Evolutionary conservation across 2,329 filamentous ascomycete species (phyloP), one percentile per base, ranked within the genome.

Genomic region (Neopestalotiopsis sp.): DNA sequence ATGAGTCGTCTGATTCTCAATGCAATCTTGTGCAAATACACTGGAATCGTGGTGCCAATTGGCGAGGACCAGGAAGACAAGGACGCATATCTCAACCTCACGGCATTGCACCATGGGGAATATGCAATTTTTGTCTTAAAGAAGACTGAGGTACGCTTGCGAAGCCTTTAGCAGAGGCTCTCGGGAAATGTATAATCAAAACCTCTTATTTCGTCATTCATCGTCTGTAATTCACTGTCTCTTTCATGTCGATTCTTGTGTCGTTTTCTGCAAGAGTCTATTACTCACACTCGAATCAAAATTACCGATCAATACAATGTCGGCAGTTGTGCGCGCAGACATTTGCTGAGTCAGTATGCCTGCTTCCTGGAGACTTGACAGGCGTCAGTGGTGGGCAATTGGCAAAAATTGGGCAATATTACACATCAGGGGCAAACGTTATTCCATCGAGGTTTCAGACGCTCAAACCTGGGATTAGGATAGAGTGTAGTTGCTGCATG

Each of bases 101-200:
- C 77, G 32, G 74, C 74, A 74, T 72, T 75, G 38, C 75, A 75
- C 0, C 76, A 78, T 28, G 76, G 76, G 0, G 74, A 78, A 24
- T 78, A 77, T 56, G 75, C 76, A 0, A 70, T 66, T 0, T 78
- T 76, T 66, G 73, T 77, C 13, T 2, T 10, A 14, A 30, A 59
- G 10, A 59, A 59, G 14, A 10, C 57, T 7, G 57, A 32, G 10
- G 30, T 32, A 28, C 24, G 57, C 5, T 20, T 59, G 5, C n/a
- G 57, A 14, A 59, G 7, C 13, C 10, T 59, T 1, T 2, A 59
- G 9, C 4, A 32, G 28, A 59, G 4, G 42, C 42, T 49, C 2
- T 49, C 10, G 42, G 17, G 12, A 49, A 49, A 14, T 5, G 13
- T 14, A 49, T 5, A 17, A 13, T 38, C 34, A 38, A 38, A 38